A percentile compares a stretch with the other conserved stretches of the same genome.
phyloP scores from a whole-genome alignment of 2,329 filamentous ascomycete species.

The Aspergillus fijiensis region DNA sequence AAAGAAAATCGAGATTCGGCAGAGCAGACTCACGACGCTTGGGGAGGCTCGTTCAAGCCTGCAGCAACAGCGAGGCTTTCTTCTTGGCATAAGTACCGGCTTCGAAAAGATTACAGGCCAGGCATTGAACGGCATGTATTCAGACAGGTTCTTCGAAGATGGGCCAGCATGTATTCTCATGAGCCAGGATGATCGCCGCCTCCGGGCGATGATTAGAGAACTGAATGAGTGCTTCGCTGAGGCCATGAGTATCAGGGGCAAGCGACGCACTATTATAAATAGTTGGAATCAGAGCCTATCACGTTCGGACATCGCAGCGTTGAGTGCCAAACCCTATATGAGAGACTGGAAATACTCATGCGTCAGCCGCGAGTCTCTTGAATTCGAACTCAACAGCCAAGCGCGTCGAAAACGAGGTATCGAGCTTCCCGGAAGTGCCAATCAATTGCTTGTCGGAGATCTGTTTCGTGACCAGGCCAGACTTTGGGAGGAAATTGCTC shows the following conservation, averaged over 20 bases:
- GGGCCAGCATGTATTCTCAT: slow-evolving; percentile 4
- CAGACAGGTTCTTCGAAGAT: slow-evolving; percentile 42
- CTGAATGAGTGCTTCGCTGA: slow-evolving; percentile 30
- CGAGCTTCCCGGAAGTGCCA: slow-evolving; percentile 38
- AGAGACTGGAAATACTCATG: no score
- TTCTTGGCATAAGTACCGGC: slow-evolving; percentile 35
- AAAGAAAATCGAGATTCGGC: slow-evolving; percentile 34
- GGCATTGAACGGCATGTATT: slow-evolving; percentile 45
- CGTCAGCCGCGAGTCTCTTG: background rate
- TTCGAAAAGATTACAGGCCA: slow-evolving; percentile 42
- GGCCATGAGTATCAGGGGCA: slow-evolving; percentile 22
- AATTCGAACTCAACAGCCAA: slow-evolving; percentile 24
- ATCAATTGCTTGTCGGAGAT: slow-evolving; percentile 32
- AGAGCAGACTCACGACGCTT: slow-evolving; percentile 25
- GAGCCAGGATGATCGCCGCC: slow-evolving; percentile 22
- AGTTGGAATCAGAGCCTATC: slow-evolving; percentile 6
- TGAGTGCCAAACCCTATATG: slow-evolving; percentile 14
- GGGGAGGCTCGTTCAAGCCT: slow-evolving; percentile 25
- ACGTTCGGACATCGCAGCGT: no score
- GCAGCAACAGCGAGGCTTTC: slow-evolving; percentile 28
- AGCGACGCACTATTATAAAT: slow-evolving; percentile 11
- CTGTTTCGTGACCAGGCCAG: slow-evolving; percentile 37
- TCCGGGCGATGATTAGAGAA: slow-evolving; percentile 29
- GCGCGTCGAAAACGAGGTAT: slow-evolving; percentile 29
- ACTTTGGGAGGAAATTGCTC: slow-evolving; percentile 35